Conservation (phyloP, 495 filamentous ascomycete species). For the Staphylotrichum longicolle region DNA sequence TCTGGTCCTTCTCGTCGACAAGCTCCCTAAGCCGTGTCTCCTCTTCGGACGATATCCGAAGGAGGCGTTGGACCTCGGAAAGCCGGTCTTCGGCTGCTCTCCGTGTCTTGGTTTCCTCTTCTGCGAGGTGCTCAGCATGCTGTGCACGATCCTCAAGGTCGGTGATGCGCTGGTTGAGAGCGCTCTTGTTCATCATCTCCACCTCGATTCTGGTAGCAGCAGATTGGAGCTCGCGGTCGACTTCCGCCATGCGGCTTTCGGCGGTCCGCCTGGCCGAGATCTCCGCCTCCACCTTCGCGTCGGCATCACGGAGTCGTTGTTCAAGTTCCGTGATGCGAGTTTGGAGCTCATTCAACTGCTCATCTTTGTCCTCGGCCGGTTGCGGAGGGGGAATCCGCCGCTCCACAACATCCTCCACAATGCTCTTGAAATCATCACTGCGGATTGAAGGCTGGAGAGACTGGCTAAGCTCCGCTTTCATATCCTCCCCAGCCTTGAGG, state of each 20-base stretch:
- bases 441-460: conserved; percentile 45
- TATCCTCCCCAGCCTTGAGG: conserved; percentile 43
- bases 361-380: conserved; percentile 32
- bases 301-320: conserved; percentile 44
- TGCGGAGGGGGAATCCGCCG: conserved; percentile 44
- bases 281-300: conserved; percentile 44
- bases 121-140: conserved; percentile 42
- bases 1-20: conserved; percentile 61
- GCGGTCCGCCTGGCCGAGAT: conserved; percentile 40
- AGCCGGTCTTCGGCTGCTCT: conserved; percentile 70
- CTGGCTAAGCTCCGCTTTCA: conserved; percentile 49
- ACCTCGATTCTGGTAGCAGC: conserved; percentile 52
- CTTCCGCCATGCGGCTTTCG: conserved; percentile 44
- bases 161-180: conserved; percentile 45
- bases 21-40: conserved; percentile 69
- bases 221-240: conserved; percentile 45
- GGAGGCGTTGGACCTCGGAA: conserved; percentile 64
- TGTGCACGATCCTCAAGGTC: conserved; percentile 48
- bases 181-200: conserved; percentile 52
- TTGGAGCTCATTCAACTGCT: conserved; percentile 41
- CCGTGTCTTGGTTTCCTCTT: conserved; percentile 62
- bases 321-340: conserved; percentile 44
- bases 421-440: conserved; percentile 56
- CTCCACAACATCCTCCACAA: conserved; percentile 59
- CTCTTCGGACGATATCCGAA: conserved; percentile 66